Base-by-base conservation (phyloP, 2,329 filamentous ascomycete genomes). In the Fulvia fulva region DNA sequence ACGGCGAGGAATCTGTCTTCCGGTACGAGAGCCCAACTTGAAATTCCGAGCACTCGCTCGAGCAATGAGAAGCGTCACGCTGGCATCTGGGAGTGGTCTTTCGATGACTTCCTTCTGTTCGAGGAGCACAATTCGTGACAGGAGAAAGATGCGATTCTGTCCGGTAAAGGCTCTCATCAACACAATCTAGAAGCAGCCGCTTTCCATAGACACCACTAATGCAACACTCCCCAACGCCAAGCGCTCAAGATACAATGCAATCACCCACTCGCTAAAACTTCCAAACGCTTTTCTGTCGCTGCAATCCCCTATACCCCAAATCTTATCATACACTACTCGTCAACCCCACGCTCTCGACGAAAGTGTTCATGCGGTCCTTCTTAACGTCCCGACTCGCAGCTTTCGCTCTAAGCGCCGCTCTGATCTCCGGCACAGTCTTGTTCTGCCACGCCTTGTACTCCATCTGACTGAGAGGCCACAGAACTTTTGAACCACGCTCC, bases 401-500 rank as follows among this genome's bases (percentile, higher is more conserved):
- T 71, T 77, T 78, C 0, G 72, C 74, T 68, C 74, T 74, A 53
- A 79, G 61, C 51, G 76, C 76, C 55, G 77, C 74, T 19, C 76
- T 68, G 28, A 79, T 77, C 47, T 77, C 74, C 53, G 73, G 65
- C 59, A 76, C 74, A 53, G 65, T 72, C 30, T 71, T 63, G 2
- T 53, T 32, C 45, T 69, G 66, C 77, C 76, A 78, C 47, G 62
- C 67, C 12, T 69, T 66, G 61, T 71, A 78, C 59, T 70, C 74
- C 65, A 73, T 73, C 28, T 71, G 66, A 64, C 73, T 76, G n/a
- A 86, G 73, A 1, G 84, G 84, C 71, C 80, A 86, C 47, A 87
- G 71, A 1, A 83, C 80, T 70, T 81, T 76, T 69, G 85, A 84
- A 22, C 74, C 70, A 0, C 69, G 63, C 21, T 73, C 73, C 45